Evolutionary conservation across 2,329 filamentous ascomycete species (phyloP).

Genomic region (Falciphora oryzae): DNA sequence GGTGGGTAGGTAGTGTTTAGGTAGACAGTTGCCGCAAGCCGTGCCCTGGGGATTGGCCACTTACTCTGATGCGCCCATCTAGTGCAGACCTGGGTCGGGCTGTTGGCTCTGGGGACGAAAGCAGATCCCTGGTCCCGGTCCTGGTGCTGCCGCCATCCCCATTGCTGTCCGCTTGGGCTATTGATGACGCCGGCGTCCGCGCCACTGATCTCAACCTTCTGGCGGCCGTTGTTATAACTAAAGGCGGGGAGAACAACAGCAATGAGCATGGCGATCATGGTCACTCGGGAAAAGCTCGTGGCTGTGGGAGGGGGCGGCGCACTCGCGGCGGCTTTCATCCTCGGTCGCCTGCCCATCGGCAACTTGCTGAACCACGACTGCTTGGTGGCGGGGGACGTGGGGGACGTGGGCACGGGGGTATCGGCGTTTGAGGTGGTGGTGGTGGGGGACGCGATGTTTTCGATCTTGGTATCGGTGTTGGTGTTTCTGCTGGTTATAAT

Average conservation of each 20-base stretch:
- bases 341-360: constrained; percentile 32
- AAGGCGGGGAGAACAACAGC: constrained; percentile 44
- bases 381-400: constrained; percentile 17
- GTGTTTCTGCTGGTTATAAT: constrained; percentile 10
- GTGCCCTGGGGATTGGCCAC: constrained; percentile 13
- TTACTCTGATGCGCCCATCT: constrained; percentile 61
- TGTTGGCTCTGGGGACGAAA: constrained; percentile 36
- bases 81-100: constrained; percentile 52
- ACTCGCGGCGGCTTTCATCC: constrained; percentile 37
- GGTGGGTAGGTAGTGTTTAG: not conserved
- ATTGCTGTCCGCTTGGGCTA: constrained; percentile 19
- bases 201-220: constrained; percentile 34
- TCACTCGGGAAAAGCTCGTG: constrained; percentile 36
- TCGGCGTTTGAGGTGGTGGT: not conserved
- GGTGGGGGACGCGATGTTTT: constrained; percentile 12
- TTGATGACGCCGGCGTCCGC: constrained; percentile 43
- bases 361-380: constrained; percentile 39
- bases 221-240: constrained; percentile 35
- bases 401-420: constrained; percentile 6
- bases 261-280: constrained; percentile 44
- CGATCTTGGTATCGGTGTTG: constrained; percentile 10
- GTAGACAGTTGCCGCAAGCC: not conserved
- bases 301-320: constrained; percentile 34
- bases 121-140: constrained; percentile 17
- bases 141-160: constrained; percentile 7